Base-by-base conservation (phyloP, 108 stramenopile genomes). In the Aureococcus anophagefferens region DNA sequence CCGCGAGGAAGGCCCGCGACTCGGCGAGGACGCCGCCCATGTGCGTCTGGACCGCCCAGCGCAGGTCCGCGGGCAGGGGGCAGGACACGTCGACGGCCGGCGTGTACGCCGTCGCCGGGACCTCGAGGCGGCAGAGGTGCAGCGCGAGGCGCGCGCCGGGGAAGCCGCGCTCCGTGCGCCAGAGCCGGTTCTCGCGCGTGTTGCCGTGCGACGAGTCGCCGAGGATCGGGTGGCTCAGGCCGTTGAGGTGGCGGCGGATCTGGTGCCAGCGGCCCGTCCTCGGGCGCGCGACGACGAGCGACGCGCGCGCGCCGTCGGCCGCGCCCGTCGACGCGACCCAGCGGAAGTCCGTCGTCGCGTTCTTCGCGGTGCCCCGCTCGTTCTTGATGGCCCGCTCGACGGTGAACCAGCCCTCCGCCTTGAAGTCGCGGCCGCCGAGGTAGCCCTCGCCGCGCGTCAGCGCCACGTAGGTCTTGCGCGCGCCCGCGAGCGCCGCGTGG, bases 191-290 rank as follows among this genome's bases (percentile, higher is more conserved):
- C 16, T 79, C 70, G 46, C 80, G 79, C 28, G 80, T 79, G 44
- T 77, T 77, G 0, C 91, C 91, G 75, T 93, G 91, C 31, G 85
- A 78, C 11, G 84, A 74, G 79, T 93, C 91, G 3, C 91, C 91
- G 14, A 93, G 70, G 46, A 93, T 93, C 0, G 91, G 91, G 74
- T 93, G 91, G 16, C 81, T 84, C 7, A 93, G 46, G 5, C 90
- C 90, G 74, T 87, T 90, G 63, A 93, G 69, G 74, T 93, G 89
- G 14, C 84, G 72, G n/a, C 91, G 86, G 36, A 93, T 87, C 71
- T 93, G 91, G 74, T 93, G 91, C 90, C 90, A 93, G 29, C 89
- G 83, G 44, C 91, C 91, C 32, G 85, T 86, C 44, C 67, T 64
- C 4, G 89, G 89, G 63, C 88, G 74, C n/a, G 89, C 89, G 71